Evolutionary conservation across 129 eudicot genomes (phyloP), one percentile per base, ranked within the genome.

Genomic region (Oenanthe sinensis): DNA sequence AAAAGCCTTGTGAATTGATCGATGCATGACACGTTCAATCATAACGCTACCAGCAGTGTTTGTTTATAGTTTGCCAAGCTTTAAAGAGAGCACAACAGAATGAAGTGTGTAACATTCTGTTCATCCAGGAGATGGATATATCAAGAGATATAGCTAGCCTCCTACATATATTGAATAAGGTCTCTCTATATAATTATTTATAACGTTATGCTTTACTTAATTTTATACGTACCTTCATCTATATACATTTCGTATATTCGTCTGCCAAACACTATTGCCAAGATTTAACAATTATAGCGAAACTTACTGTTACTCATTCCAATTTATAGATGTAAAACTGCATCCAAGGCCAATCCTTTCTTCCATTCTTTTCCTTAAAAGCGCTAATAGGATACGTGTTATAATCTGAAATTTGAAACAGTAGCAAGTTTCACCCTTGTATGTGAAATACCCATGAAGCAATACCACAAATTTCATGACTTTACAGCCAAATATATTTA

Each of bases 331-430:
- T 39, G 42, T 39, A 95, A 90, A 88, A 90, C 96, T 40, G 97
- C 97, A 71, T 87, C 97, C 52, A 95, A 95, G 99, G 99, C 92
- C 24, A 69, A 47, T 33, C 3, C 4, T 10, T 40, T 73, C 28
- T 55, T 55, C 30, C 30, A 55, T 55, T 55, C 65, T n/a, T 55
- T 55, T 6, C 28, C 47, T 10, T 49, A 15, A 49, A 48, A 48
- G 44, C 20, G 5, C 54, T 13, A 47, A 47, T 47, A 47, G 52
- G 54, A 14, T 49, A 49, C 54, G 2, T 3, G 54, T 4, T 49
- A 49, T 1, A 33, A 33, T 33, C 36, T 33, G 36, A 33, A 49
- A 42, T 42, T 15, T 49, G 20, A 15, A 15, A 49, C 54, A 49
- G 5, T 10, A 49, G 20, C 12, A 49, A 19, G 15, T 26, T 4